phyloP scores from a whole-genome alignment of 1,284 basidiomycete species.

The Trichosporon sp. region DNA sequence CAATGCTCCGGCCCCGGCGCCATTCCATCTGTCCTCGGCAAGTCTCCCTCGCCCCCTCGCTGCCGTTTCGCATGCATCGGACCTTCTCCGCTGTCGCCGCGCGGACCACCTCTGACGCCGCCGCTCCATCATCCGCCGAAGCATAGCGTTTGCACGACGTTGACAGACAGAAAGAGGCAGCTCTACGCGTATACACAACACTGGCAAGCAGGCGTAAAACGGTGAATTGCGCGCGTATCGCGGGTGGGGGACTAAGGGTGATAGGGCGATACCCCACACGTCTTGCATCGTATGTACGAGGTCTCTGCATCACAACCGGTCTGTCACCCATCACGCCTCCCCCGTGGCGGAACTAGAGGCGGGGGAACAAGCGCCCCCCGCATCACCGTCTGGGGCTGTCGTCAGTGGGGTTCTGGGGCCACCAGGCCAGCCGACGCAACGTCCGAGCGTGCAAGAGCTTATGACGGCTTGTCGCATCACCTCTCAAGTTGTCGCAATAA shows the following conservation, averaged over 20 bases:
- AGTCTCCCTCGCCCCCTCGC: neutral
- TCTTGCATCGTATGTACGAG: neutral
- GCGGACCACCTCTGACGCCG: conserved; percentile 11
- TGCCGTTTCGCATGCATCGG: neutral
- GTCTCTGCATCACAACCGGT: too few relatives aligned
- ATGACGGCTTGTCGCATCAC: neutral
- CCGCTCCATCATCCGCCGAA: neutral
- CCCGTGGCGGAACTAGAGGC: too few relatives aligned
- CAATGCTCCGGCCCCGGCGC: conserved; percentile 12
- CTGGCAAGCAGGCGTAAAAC: neutral
- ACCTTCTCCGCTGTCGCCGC: neutral
- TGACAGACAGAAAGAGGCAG: too few relatives aligned
- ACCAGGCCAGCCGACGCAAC: too few relatives aligned
- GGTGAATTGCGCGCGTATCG: conserved; percentile 8
- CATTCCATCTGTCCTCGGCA: neutral
- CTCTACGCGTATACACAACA: too few relatives aligned
- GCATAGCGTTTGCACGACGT: too few relatives aligned
- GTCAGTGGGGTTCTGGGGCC: neutral
- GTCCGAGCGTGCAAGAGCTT: neutral
- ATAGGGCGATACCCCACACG: neutral
- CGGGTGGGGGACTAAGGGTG: conserved; percentile 11
- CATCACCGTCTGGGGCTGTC: neutral
- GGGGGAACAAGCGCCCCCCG: neutral
- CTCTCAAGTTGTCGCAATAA: too few relatives aligned
- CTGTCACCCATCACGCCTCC: neutral